phyloP scores from a whole-genome alignment of 2,329 filamentous ascomycete genomes.

The Fonsecaea multimorphosa region DNA sequence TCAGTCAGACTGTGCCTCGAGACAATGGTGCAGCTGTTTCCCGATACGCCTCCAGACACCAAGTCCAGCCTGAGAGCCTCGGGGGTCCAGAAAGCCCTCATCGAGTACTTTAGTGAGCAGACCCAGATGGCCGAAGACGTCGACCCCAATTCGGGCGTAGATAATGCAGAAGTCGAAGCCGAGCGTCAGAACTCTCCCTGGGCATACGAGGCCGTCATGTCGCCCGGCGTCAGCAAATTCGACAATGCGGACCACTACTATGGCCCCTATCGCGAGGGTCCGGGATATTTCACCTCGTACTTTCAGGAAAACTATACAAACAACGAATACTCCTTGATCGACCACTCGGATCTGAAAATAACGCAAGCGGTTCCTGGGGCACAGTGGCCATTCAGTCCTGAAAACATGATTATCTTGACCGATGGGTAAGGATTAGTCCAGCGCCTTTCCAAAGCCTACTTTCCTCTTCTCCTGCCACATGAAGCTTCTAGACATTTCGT shows the following conservation, averaged over 20 bases:
- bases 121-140: not conserved
- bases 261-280: not conserved
- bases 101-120: slow-evolving; percentile 38
- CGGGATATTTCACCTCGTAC: slow-evolving; percentile 1
- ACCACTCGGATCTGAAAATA: not conserved
- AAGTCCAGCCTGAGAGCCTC: not conserved
- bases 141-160: not conserved
- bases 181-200: not conserved
- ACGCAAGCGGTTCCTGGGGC: not conserved
- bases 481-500: too few relatives aligned
- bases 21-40: slow-evolving; percentile 62
- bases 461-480: too few relatives aligned
- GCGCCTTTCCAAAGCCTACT: too few relatives aligned
- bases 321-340: slow-evolving; percentile 4
- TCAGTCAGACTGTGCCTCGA: slow-evolving; percentile 54
- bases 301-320: slow-evolving; percentile 6
- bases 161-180: not conserved
- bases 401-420: slow-evolving; percentile 55
- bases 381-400: slow-evolving; percentile 57
- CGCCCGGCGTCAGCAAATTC: not conserved
- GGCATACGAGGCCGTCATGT: not conserved
- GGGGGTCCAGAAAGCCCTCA: slow-evolving; percentile 44
- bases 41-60: slow-evolving; percentile 38
- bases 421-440: slow-evolving; percentile 53
- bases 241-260: not conserved